These are phyloP conservation scores for Stagonosporopsis cucurbitacearum DNA, from an alignment of 2,329 filamentous ascomycete genomes.

Conservation along the genomic window DNA sequence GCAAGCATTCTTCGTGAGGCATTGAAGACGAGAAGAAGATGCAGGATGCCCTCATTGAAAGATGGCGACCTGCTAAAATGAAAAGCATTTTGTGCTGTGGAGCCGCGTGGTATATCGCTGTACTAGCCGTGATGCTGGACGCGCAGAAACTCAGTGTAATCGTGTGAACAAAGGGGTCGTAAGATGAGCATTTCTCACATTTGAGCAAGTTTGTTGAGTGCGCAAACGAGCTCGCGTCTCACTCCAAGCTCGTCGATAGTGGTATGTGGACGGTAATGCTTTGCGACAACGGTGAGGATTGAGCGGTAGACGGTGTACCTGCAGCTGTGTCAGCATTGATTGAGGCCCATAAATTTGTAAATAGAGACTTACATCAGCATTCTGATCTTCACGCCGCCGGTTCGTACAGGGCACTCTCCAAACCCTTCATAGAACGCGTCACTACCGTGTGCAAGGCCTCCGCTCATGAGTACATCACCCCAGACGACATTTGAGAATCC, in stretches of 20 bases:
- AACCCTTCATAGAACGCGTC: constrained; percentile 53
- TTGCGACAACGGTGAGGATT: constrained; percentile 51
- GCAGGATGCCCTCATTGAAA: neutral
- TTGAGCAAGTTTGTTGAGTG: constrained; percentile 48
- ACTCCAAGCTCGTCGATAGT: constrained; percentile 52
- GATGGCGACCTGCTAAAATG: neutral
- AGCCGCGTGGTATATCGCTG: neutral
- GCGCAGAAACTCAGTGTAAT: neutral
- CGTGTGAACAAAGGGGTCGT: neutral
- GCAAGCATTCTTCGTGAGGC: neutral
- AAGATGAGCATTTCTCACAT: constrained; percentile 19
- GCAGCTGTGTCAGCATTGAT: constrained; percentile 10
- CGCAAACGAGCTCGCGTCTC: constrained; percentile 50
- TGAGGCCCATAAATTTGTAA: neutral
- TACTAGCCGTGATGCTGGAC: neutral
- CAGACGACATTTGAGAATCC: constrained; percentile 62
- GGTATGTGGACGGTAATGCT: constrained; percentile 53
- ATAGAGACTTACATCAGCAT: constrained; percentile 50
- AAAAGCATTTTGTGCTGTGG: neutral
- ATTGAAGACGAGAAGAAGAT: neutral
- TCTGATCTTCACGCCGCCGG: constrained; percentile 43
- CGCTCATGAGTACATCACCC: constrained; percentile 63
- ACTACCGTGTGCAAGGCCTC: constrained; percentile 50
- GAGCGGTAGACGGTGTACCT: constrained; percentile 57
- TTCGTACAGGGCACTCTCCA: constrained; percentile 46